phyloP scores from a whole-genome alignment of 192 early-diverging fungal genomes.

The Coemansia sp. region DNA sequence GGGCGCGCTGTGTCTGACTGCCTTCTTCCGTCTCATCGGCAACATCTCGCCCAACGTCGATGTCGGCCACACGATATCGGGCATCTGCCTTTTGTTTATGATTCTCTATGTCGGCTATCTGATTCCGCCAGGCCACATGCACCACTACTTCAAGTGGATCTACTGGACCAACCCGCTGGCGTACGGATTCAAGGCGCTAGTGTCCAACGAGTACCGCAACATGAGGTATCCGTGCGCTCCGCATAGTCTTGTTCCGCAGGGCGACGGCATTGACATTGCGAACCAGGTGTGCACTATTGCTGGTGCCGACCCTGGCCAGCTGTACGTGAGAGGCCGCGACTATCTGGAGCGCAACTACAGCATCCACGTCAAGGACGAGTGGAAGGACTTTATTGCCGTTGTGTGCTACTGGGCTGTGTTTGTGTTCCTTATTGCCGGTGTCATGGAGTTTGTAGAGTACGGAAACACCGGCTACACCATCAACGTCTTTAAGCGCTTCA shows the following conservation, averaged over 20 bases:
- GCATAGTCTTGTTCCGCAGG: constrained; percentile 48
- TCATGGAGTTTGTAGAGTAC: constrained; percentile 60
- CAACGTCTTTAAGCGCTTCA: constrained; percentile 40
- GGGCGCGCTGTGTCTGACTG: constrained; percentile 49
- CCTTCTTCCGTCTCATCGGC: constrained; percentile 61
- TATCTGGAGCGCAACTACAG: constrained; percentile 58
- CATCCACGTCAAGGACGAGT: constrained; percentile 58
- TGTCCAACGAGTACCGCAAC: constrained; percentile 59
- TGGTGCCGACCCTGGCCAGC: constrained; percentile 56
- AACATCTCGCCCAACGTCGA: constrained; percentile 59
- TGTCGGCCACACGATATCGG: constrained; percentile 61
- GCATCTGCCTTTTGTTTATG: constrained; percentile 60
- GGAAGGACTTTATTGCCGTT: constrained; percentile 63
- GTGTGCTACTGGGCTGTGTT: constrained; percentile 35
- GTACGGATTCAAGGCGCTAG: constrained; percentile 66
- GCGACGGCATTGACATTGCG: constrained; percentile 33
- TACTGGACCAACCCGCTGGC: constrained; percentile 70
- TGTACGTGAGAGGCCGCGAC: constrained; percentile 58
- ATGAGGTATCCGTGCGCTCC: constrained; percentile 30
- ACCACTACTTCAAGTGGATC: constrained; percentile 65
- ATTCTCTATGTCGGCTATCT: constrained; percentile 63
- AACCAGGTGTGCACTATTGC: constrained; percentile 64
- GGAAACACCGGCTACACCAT: constrained; percentile 40
- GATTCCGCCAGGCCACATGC: constrained; percentile 59
- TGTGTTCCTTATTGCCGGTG: constrained; percentile 35